Base-by-base conservation (phyloP, 2,329 filamentous ascomycete species). In the Pseudogymnoascus verrucosus region DNA sequence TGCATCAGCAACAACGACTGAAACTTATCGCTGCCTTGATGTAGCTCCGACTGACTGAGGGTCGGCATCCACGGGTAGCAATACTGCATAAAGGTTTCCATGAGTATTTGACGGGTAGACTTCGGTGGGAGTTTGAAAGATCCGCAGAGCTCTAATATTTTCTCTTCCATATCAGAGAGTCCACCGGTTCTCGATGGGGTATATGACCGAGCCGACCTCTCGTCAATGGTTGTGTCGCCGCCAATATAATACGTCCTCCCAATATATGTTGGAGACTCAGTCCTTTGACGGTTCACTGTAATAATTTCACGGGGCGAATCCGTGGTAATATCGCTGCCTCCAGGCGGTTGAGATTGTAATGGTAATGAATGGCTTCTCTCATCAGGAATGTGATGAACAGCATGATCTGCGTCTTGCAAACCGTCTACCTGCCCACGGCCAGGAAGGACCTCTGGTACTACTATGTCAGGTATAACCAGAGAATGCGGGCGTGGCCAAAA, bases 201-300 rank as follows among this genome's bases (percentile, higher is more conserved):
- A 16, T 62, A 62, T 26, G 60, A 34, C 12, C 60, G 60, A 21
- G 60, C 37, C n/a, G 60, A 62, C 11, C 28, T 62, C 60, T 62
- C 60, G 37, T 62, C 60, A 12, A 62, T 39, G 4, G 60, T 19
- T 26, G 60, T 44, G 10, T 62, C 60, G 1, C 36, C 28, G 11
- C 28, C 19, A 28, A 62, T 44, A 44, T 62, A 62, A 42, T 62
- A 36, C 11, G 60, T 19, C 21, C 60, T 62, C 10, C 60, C 60
- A 51, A 62, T 44, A 42, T 62, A 62, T 12, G 60, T 62, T 40
- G 60, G 37, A 62, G 60, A 39, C 36, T 61, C 60, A 12, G 60
- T 39, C n/a, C 34, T 61, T 26, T 61, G 60, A n/a, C 21, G 12
- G 7, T 14, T 61, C n/a, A 40, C 60, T n/a, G 42, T 26, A n/a